Percentiles rank a stretch among this genome's conserved stretches.
Conservation (phyloP, 2,329 filamentous ascomycete genomes). For the Didymella lethalis region DNA sequence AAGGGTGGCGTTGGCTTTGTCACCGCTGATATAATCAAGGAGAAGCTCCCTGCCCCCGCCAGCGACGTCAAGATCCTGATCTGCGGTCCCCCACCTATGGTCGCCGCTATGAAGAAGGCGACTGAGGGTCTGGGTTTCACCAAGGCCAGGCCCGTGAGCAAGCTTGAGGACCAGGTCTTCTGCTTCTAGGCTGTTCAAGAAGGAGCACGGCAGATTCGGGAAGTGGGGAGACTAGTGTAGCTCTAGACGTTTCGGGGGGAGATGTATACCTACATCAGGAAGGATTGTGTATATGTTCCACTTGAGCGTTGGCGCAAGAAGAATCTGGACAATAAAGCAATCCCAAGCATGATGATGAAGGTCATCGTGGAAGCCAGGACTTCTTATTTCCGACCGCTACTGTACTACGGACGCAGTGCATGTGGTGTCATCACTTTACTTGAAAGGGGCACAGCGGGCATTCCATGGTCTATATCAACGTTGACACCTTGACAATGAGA, state of each 20-base stretch:
- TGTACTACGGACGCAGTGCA: too few relatives aligned
- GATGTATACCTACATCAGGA: not conserved
- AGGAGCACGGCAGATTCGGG: not conserved
- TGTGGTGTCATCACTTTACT: not conserved
- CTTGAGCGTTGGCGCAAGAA: conserved; percentile 4
- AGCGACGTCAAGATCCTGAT: conserved; percentile 91
- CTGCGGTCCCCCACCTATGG: conserved; percentile 96
- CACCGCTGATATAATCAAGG: conserved; percentile 92
- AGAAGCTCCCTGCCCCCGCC: conserved; percentile 82
- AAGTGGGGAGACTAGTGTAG: not conserved
- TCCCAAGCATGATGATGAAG: not conserved
- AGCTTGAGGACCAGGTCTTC: conserved; percentile 97
- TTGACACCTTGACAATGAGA: not conserved
- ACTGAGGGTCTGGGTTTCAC: conserved; percentile 87
- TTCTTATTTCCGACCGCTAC: too few relatives aligned
- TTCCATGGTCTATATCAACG: not conserved
- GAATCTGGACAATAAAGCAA: not conserved
- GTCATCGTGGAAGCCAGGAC: not conserved
- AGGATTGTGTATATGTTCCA: not conserved
- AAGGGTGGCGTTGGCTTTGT: conserved; percentile 93
- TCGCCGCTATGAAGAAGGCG: conserved; percentile 95
- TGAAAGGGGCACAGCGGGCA: too few relatives aligned
- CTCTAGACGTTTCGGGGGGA: not conserved
- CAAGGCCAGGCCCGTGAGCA: conserved; percentile 94
- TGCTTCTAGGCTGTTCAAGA: conserved; percentile 70